Base-by-base conservation (phyloP, 805 yeast species). In the Candida fluviatilis region DNA sequence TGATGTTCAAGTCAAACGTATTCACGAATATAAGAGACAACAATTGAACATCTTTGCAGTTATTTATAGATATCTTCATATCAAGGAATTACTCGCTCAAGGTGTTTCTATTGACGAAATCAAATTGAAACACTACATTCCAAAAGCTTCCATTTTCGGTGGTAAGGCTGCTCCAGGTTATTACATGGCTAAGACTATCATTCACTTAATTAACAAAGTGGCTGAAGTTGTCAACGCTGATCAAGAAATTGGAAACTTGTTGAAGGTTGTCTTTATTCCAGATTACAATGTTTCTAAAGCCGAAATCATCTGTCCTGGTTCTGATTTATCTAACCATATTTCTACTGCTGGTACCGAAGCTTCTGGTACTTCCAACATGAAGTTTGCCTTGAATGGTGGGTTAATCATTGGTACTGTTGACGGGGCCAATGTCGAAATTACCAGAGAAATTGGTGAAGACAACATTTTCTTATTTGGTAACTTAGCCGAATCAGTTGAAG, bases 121-220 rank as follows among this genome's bases (percentile, higher is more conserved):
- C 42, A 83, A 87, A 62, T 71, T 84, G 53, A 68, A 71, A 32
- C 75, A 77, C 53, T 79, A 74, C 59, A 75, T 78, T 42, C 82
- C 96, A 42, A 85, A 83, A 56, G 93, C 85, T 40, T 75, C 80
- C 31, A 76, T 89, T 43, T 80, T 90, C 61, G 97, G 97, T 49
- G 97, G 97, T 57, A 89, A 90, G 65, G 84, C 95, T 42, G 97
- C 97, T 8, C 97, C 97, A n/a, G 97, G 97, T 48, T 89, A 89
- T 62, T 89, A 86, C 67, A 86, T 89, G 80, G 97, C 97, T 42
- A 89, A 89, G 65, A 76, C 84, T 41, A 85, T 89, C 54, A 90
- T 89, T 58, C 87, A 88, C 62, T 73, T 89, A 60, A 76, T 89
- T 55, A 89, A 85, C 60, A 64, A 84, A 38, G 96, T 88, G 27